A percentile compares a stretch with the other conserved stretches of the same genome.
phyloP scores from a whole-genome alignment of 495 filamentous ascomycete species.

The Penicillium taxi region DNA sequence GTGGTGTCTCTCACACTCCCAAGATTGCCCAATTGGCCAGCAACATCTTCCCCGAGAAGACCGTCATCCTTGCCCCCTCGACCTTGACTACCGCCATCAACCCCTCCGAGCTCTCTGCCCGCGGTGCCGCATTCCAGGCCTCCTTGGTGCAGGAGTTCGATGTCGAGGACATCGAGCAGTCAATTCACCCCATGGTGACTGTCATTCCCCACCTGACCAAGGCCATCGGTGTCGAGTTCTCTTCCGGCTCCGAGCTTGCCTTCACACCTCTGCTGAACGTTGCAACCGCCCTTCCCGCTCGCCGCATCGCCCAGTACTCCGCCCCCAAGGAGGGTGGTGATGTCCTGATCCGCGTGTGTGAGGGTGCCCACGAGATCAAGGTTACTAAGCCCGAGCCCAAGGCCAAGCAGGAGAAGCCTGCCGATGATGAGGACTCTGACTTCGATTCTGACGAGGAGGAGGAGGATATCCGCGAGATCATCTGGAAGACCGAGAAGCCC shows the following conservation, averaged over 20 bases:
- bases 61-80: conserved; percentile 72
- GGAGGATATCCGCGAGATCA: conserved; percentile 76
- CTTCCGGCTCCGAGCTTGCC: conserved; percentile 50
- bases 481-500: conserved; percentile 81
- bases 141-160: conserved; percentile 89
- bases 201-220: conserved; percentile 82
- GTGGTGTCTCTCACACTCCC: conserved; percentile 88
- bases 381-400: conserved; percentile 77
- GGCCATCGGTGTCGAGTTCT: conserved; percentile 78
- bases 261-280: conserved; percentile 73
- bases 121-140: conserved; percentile 93
- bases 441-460: conserved; percentile 61
- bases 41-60: conserved; percentile 72
- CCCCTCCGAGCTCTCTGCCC: conserved; percentile 79
- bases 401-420: conserved; percentile 55
- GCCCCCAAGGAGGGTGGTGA: conserved; percentile 72
- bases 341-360: conserved; percentile 76
- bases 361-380: conserved; percentile 82
- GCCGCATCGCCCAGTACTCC: conserved; percentile 67
- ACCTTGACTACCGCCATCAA: conserved; percentile 74
- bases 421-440: conserved; percentile 56
- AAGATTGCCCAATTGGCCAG: conserved; percentile 72
- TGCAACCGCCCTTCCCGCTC: conserved; percentile 84
- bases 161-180: conserved; percentile 86
- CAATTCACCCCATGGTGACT: conserved; percentile 89